Conservation (phyloP, 2,329 filamentous ascomycete genomes). For the Pseudogymnoascus sp. region DNA sequence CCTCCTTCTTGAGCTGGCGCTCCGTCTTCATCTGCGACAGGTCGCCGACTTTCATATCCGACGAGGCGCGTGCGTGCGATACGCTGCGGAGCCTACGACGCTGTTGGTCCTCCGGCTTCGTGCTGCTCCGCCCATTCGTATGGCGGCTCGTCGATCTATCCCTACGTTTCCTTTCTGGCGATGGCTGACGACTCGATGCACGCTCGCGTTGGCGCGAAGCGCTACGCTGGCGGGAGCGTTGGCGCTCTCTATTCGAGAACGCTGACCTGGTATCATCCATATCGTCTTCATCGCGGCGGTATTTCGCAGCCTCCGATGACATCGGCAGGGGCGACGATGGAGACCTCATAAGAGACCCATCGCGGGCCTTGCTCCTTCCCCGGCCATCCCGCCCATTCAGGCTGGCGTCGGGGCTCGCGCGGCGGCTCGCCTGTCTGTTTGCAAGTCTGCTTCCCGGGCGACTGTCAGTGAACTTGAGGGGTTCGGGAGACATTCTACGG, state of each 20-base stretch:
- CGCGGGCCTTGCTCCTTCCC: constrained; percentile 57
- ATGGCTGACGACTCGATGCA: constrained; percentile 25
- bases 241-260: constrained; percentile 46
- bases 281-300: constrained; percentile 50
- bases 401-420: constrained; percentile 30
- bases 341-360: constrained; percentile 55
- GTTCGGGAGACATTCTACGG: constrained; percentile 25
- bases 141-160: constrained; percentile 28
- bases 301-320: constrained; percentile 48
- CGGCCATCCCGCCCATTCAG: constrained; percentile 39
- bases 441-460: constrained; percentile 24
- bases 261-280: constrained; percentile 57
- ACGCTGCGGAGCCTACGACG: constrained; percentile 23
- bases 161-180: constrained; percentile 27
- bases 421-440: constrained; percentile 36
- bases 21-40: constrained; percentile 52
- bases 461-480: constrained; percentile 12
- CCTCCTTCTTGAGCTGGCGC: constrained; percentile 60
- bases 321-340: constrained; percentile 77
- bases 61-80: constrained; percentile 33
- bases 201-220: constrained; percentile 36
- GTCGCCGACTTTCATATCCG: constrained; percentile 46
- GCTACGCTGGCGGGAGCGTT: constrained; percentile 50
- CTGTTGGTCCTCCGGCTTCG: constrained; percentile 19
- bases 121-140: constrained; percentile 20